A percentile compares a stretch with the other conserved stretches of the same genome.
These are phyloP conservation scores for Austroboletus eburneus DNA, from an alignment of 768 basidiomycete genomes.

Conservation along the genomic window DNA sequence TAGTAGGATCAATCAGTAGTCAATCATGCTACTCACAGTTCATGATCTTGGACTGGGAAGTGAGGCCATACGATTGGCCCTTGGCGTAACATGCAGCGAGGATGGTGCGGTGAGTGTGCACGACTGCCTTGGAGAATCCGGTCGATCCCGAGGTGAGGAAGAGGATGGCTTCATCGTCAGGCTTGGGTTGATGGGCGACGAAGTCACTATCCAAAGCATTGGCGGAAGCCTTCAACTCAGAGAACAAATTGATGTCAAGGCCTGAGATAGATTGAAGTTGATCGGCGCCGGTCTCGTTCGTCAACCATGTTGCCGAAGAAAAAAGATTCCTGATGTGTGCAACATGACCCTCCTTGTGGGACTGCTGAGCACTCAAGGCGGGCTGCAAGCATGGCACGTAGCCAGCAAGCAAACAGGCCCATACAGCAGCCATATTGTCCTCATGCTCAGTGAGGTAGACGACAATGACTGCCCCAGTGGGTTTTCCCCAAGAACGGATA, in stretches of 20 bases:
- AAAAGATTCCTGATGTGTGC: conserved; percentile 29
- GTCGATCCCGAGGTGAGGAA: conserved; percentile 43
- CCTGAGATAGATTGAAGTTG: conserved; percentile 23
- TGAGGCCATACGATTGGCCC: conserved; percentile 32
- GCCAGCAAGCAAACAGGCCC: conserved; percentile 31
- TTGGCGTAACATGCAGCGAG: conserved; percentile 34
- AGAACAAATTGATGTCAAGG: conserved; percentile 24
- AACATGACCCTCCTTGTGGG: conserved; percentile 29
- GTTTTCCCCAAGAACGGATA: conserved; percentile 21
- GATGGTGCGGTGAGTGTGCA: conserved; percentile 37
- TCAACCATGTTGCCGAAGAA: conserved; percentile 30
- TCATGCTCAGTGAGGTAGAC: conserved; percentile 31
- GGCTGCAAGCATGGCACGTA: conserved; percentile 31
- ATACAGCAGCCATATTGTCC: conserved; percentile 31
- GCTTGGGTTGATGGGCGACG: conserved; percentile 14
- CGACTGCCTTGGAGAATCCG: conserved; percentile 42
- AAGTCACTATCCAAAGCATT: conserved; percentile 8
- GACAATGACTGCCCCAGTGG: conserved; percentile 23
- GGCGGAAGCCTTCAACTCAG: conserved; percentile 18
- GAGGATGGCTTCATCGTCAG: conserved; percentile 30
- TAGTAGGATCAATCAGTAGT: not conserved
- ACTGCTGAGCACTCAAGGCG: conserved; percentile 31
- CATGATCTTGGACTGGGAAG: conserved; percentile 32
- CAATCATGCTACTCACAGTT: conserved; percentile 31
- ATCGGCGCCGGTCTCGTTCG: conserved; percentile 25